Base-by-base conservation (phyloP, 371 early-diverging fungal genomes). In the Fennellomyces sp. region DNA sequence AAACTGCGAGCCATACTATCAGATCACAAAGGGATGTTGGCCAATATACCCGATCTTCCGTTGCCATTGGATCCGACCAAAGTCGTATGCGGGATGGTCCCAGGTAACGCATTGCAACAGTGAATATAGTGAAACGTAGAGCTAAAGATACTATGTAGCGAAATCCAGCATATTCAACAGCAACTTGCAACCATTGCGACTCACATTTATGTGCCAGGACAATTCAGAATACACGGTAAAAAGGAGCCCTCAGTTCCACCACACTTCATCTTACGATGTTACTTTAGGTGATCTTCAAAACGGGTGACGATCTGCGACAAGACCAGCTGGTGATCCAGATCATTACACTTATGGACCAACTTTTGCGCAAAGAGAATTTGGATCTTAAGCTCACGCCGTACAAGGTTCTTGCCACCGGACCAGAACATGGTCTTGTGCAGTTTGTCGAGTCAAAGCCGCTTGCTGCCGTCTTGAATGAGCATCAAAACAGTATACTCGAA, bases 261-360 rank as follows among this genome's bases (percentile, higher is more conserved):
- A n/a, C n/a, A 33, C 33, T 35, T 35, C 1, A 35, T 35, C 15
- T 11, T 1, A 35, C 15, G 15, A 35, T 35, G 8, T 35, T 35
- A 15, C 15, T 35, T 3, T 63, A 81, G 77, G 70, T 94, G 8
- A 97, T 99, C 3, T 97, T 96, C 83, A 99, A 99, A 71, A 80
- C 87, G 0, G 99, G 99, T 5, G 99, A 99, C 70, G 99, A 99
- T 65, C 73, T 99, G 72, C 77, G 98, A 27, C 99, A 99, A 78
- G 99, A 99, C 80, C 97, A 97, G 71, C 81, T 99, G 25, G 95
- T 96, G 5, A 92, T 99, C 38, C 97, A 98, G 70, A 89, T 97
- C 52, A 94, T 98, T 56, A 91, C 91, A 0, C 79, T 99, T 26
- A 97, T 98, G 97, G 97, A 98, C 71, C 85, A 88, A 56, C 78